These are phyloP conservation scores for Agastache rugosa DNA, from an alignment of 257 asterid genomes.

Conservation along the genomic window DNA sequence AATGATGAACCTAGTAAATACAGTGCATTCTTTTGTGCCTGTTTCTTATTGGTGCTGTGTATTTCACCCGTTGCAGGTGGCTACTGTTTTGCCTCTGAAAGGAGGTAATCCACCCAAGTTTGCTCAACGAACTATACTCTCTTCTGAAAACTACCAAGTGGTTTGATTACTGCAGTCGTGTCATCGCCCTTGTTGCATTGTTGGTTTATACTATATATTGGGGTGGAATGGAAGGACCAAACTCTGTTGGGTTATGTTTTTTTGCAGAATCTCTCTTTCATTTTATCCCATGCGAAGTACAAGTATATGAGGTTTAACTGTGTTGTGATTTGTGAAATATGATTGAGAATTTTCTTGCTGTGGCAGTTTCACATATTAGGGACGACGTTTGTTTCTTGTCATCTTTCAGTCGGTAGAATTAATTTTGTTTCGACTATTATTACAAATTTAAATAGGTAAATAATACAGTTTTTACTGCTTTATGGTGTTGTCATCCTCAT, in stretches of 20 bases:
- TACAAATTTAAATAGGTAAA: neutral
- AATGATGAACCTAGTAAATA: neutral
- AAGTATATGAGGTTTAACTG: constrained; percentile 8
- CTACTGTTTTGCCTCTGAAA: constrained; percentile 56
- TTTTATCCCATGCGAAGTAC: neutral
- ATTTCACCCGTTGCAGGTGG: constrained; percentile 52
- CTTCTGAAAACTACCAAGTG: constrained; percentile 73
- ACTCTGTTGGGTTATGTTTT: constrained; percentile 8
- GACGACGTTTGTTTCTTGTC: neutral
- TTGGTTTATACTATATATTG: neutral
- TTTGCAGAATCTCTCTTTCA: neutral
- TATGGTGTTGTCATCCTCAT: neutral
- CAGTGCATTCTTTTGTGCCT: neutral
- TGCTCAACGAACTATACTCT: constrained; percentile 68
- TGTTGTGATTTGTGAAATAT: neutral
- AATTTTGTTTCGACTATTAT: neutral
- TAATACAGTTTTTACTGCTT: neutral
- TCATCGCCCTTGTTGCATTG: neutral
- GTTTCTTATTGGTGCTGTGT: neutral
- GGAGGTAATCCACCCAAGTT: constrained; percentile 73
- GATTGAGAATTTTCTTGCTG: neutral
- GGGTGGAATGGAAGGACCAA: neutral
- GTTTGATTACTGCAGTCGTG: constrained; percentile 38
- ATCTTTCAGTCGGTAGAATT: neutral
- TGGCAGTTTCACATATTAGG: neutral